These are phyloP conservation scores for Neonectria faginata DNA, from an alignment of 2,329 filamentous ascomycete species.

Conservation along the genomic window DNA sequence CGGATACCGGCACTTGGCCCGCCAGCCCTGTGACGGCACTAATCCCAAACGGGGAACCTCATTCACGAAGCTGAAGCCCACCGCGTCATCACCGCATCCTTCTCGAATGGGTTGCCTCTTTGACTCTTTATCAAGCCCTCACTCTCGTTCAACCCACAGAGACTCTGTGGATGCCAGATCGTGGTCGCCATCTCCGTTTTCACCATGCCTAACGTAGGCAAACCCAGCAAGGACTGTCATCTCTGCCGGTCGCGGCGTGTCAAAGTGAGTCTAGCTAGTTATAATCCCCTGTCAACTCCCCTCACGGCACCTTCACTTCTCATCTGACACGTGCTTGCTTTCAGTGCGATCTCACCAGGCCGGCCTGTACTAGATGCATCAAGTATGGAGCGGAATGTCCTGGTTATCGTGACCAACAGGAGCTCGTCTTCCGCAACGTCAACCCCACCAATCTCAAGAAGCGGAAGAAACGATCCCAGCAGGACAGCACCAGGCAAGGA, in stretches of 20 bases:
- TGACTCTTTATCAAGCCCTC: slow-evolving; percentile 31
- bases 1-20: slow-evolving; percentile 19
- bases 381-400: slow-evolving; percentile 56
- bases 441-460: slow-evolving; percentile 46
- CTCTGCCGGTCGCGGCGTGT: slow-evolving; percentile 55
- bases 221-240: slow-evolving; percentile 56
- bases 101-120: slow-evolving; percentile 47
- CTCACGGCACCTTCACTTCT: not conserved
- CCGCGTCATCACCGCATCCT: slow-evolving; percentile 25
- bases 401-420: slow-evolving; percentile 54
- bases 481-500: slow-evolving; percentile 20
- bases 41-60: slow-evolving; percentile 29
- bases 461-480: slow-evolving; percentile 46
- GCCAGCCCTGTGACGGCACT: slow-evolving; percentile 36
- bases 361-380: slow-evolving; percentile 54
- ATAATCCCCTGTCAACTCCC: slow-evolving; percentile 18
- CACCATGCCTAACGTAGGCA: slow-evolving; percentile 56
- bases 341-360: slow-evolving; percentile 56
- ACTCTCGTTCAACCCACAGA: slow-evolving; percentile 8
- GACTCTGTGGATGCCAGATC: not conserved
- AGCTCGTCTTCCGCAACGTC: slow-evolving; percentile 55
- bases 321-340: slow-evolving; percentile 24
- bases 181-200: not conserved
- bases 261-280: slow-evolving; percentile 49
- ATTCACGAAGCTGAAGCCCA: slow-evolving; percentile 17